Evolutionary conservation across 2,329 filamentous ascomycete genomes (phyloP).

Genomic region (Colletotrichum cuscutae): DNA sequence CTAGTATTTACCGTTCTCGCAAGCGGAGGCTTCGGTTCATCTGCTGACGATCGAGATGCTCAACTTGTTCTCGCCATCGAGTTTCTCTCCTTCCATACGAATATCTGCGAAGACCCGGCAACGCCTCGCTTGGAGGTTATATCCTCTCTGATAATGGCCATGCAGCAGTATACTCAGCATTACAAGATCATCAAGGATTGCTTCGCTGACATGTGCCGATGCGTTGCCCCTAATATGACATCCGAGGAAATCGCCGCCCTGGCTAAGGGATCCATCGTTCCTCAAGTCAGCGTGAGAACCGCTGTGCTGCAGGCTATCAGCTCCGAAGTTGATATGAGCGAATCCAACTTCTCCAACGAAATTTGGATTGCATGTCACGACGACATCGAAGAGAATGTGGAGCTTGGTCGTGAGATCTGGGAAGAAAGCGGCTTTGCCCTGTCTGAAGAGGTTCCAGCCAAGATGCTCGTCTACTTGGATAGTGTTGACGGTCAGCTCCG

Average conservation of each 20-base stretch:
- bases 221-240: slow-evolving; percentile 83
- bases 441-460: slow-evolving; percentile 70
- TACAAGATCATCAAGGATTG: slow-evolving; percentile 97
- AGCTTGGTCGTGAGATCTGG: slow-evolving; percentile 90
- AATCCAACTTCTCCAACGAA: slow-evolving; percentile 86
- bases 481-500: slow-evolving; percentile 84
- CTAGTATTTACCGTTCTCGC: slow-evolving; percentile 82
- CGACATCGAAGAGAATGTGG: slow-evolving; percentile 86
- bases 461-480: slow-evolving; percentile 82
- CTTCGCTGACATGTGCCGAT: slow-evolving; percentile 85
- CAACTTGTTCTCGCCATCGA: slow-evolving; percentile 91
- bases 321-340: slow-evolving; percentile 90
- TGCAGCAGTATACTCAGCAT: slow-evolving; percentile 91
- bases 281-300: slow-evolving; percentile 82
- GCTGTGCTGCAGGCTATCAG: slow-evolving; percentile 91
- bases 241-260: slow-evolving; percentile 78
- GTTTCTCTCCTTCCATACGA: slow-evolving; percentile 88
- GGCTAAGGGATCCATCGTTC: slow-evolving; percentile 81
- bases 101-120: slow-evolving; percentile 77
- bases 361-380: slow-evolving; percentile 96
- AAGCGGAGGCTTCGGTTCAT: slow-evolving; percentile 79
- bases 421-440: slow-evolving; percentile 88
- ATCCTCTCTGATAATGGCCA: slow-evolving; percentile 77
- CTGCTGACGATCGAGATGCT: slow-evolving; percentile 83
- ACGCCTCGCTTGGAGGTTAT: slow-evolving; percentile 83